phyloP scores from a whole-genome alignment of 2,329 filamentous ascomycete species.

The Calonectria montana region DNA sequence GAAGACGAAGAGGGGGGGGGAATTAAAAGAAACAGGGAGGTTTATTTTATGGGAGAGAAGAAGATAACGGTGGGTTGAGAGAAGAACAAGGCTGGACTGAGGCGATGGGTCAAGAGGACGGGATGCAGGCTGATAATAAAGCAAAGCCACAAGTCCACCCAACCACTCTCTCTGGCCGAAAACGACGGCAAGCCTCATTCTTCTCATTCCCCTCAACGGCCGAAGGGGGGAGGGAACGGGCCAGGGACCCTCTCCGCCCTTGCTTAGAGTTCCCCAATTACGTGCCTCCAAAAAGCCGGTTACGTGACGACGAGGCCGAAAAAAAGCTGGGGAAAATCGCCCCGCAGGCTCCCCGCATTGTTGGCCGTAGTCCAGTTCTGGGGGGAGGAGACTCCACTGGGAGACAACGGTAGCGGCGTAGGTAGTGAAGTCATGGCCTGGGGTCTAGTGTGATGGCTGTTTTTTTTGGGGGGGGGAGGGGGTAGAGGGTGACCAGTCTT shows the following conservation, averaged over 20 bases:
- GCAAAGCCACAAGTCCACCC: background rate
- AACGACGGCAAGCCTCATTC: conserved; percentile 1
- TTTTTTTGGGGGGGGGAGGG: background rate
- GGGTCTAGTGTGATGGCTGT: background rate
- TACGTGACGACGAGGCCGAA: background rate
- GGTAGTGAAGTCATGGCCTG: no score
- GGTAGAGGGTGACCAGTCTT: background rate
- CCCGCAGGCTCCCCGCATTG: conserved; percentile 1
- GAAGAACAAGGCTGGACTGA: background rate
- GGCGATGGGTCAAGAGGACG: background rate
- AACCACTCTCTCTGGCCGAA: background rate
- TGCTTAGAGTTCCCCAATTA: conserved; percentile 8
- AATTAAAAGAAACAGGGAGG: background rate
- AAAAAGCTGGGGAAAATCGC: conserved; percentile 8
- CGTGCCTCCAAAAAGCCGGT: conserved; percentile 3
- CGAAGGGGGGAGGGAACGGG: background rate
- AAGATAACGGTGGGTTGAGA: background rate
- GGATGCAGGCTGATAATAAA: conserved; percentile 4
- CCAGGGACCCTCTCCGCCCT: background rate
- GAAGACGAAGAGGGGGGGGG: background rate
- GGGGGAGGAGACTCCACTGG: background rate
- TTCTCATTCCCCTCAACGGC: background rate
- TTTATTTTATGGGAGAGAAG: background rate
- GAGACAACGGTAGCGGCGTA: no score
- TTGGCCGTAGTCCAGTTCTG: no score